Conservation (phyloP, 2,329 filamentous ascomycete species). For the Lizonia empirigonia region DNA sequence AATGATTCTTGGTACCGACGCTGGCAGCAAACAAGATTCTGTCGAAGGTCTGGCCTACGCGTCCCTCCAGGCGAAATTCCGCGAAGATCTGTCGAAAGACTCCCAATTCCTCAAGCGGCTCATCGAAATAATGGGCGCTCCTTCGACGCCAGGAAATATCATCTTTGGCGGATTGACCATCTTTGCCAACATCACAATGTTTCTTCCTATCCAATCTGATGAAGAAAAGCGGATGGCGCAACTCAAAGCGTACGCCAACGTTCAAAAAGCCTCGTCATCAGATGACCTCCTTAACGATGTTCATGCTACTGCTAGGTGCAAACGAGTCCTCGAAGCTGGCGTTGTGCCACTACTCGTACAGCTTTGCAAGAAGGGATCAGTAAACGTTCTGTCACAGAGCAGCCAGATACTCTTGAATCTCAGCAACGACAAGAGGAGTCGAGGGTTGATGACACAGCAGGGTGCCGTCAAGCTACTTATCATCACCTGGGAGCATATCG, state of each 20-base stretch:
- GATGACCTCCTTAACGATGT: slow-evolving; percentile 77
- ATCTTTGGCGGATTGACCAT: slow-evolving; percentile 88
- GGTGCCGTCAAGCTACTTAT: slow-evolving; percentile 88
- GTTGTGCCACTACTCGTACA: slow-evolving; percentile 77
- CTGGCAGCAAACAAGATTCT: slow-evolving; percentile 68
- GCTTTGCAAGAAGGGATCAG: slow-evolving; percentile 73
- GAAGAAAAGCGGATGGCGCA: slow-evolving; percentile 92
- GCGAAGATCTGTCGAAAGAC: slow-evolving; percentile 78
- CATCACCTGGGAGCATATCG: slow-evolving; percentile 67
- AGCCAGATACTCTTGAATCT: slow-evolving; percentile 79
- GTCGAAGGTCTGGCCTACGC: slow-evolving; percentile 93
- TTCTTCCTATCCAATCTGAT: slow-evolving; percentile 77
- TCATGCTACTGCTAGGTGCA: slow-evolving; percentile 76
- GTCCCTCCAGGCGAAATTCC: slow-evolving; percentile 82
- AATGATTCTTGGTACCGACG: slow-evolving; percentile 66
- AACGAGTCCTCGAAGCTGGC: slow-evolving; percentile 76
- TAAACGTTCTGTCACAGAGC: slow-evolving; percentile 72
- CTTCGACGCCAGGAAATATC: slow-evolving; percentile 58
- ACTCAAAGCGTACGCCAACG: slow-evolving; percentile 92
- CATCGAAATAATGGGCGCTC: slow-evolving; percentile 61
- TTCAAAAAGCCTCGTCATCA: slow-evolving; percentile 66
- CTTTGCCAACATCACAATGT: slow-evolving; percentile 81
- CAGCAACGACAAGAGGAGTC: slow-evolving; percentile 72
- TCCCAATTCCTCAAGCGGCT: slow-evolving; percentile 70
- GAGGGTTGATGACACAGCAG: slow-evolving; percentile 86